These are phyloP conservation scores for Myrmaecium sp. DNA, from an alignment of 2,329 filamentous ascomycete species.

Conservation along the genomic window DNA sequence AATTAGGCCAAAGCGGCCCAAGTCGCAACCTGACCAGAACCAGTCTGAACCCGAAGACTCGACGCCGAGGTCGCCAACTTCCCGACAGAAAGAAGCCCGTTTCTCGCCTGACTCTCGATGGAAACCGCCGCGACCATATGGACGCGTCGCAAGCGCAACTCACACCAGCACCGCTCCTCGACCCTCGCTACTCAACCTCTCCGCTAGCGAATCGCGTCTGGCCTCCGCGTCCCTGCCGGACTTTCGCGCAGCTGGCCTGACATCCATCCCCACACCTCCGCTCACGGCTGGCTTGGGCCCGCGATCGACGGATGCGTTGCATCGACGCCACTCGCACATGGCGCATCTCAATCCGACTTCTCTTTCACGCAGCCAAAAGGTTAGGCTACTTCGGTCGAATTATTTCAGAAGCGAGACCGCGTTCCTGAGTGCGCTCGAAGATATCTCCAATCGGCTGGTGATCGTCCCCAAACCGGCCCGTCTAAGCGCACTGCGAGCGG, in stretches of 20 bases:
- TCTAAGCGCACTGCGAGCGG: constrained; percentile 63
- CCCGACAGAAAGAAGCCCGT: constrained; percentile 9
- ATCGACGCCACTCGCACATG: constrained; percentile 38
- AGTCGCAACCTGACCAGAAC: constrained; percentile 13
- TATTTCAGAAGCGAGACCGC: constrained; percentile 72
- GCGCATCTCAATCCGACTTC: constrained; percentile 41
- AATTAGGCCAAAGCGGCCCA: constrained; percentile 26
- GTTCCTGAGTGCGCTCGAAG: constrained; percentile 63
- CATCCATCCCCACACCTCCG: constrained; percentile 20
- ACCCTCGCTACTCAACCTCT: constrained; percentile 35
- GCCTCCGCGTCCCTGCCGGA: constrained; percentile 55
- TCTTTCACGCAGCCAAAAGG: constrained; percentile 48
- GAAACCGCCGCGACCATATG: too few relatives aligned
- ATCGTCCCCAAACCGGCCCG: constrained; percentile 67
- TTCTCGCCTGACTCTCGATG: constrained; percentile 7
- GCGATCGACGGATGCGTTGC: constrained; percentile 9
- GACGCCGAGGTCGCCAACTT: constrained; percentile 21
- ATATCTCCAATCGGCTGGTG: constrained; percentile 71
- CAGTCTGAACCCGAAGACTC: constrained; percentile 20
- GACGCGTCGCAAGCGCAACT: constrained; percentile 6
- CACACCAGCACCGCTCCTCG: constrained; percentile 18
- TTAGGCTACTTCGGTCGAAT: constrained; percentile 58
- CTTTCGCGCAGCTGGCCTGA: constrained; percentile 33
- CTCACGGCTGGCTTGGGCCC: constrained; percentile 22
- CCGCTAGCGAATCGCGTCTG: constrained; percentile 40